Evolutionary conservation across 2,329 filamentous ascomycete species (phyloP).

Genomic region (Colletotrichum ledebouriae): DNA sequence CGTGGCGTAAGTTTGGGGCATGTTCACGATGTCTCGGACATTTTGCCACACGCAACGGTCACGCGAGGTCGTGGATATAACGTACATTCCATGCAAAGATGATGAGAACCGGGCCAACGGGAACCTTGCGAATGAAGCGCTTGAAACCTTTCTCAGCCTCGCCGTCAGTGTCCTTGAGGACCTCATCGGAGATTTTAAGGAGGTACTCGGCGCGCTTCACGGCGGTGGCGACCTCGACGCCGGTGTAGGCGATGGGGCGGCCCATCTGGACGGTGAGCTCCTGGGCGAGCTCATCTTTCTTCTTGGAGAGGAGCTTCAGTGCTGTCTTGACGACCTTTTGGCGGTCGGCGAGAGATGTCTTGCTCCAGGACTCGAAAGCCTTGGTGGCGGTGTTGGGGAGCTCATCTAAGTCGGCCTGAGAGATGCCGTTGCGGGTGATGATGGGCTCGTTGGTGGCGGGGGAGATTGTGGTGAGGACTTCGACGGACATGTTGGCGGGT

Average conservation of each 20-base stretch:
- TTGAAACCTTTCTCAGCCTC: conserved; percentile 90
- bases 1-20: neutral
- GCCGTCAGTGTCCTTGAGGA: conserved; percentile 83
- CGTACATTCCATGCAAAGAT: conserved; percentile 97
- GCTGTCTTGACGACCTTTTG: conserved; percentile 87
- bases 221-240: conserved; percentile 86
- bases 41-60: conserved; percentile 5
- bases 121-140: conserved; percentile 89
- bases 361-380: conserved; percentile 82
- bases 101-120: conserved; percentile 88
- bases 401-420: conserved; percentile 75
- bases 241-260: conserved; percentile 87
- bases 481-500: conserved; percentile 68
- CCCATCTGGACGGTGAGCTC: conserved; percentile 97
- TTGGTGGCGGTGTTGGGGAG: conserved; percentile 80
- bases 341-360: conserved; percentile 80
- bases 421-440: conserved; percentile 81
- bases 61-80: conserved; percentile 35
- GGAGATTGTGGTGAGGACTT: conserved; percentile 84
- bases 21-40: neutral
- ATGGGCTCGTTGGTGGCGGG: conserved; percentile 89
- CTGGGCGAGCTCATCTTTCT: conserved; percentile 83
- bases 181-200: conserved; percentile 84
- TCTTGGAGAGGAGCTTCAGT: conserved; percentile 76
- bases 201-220: conserved; percentile 89